Conservation (phyloP, 2,329 filamentous ascomycete genomes). For the Phialophora verrucosa region DNA sequence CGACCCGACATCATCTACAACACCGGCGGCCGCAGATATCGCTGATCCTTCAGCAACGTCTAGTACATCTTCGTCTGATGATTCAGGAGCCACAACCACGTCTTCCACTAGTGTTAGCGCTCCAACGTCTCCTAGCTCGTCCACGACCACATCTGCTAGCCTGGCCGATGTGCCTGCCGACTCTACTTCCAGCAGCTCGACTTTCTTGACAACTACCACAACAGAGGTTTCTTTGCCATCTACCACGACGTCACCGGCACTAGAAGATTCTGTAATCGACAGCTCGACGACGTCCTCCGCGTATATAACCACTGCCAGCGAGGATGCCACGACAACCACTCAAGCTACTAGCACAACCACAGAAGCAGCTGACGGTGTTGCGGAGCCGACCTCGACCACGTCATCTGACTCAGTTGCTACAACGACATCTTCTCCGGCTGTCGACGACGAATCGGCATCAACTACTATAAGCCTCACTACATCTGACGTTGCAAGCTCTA, state of each 20-base stretch:
- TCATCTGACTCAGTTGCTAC: no score
- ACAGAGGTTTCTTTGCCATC: background rate
- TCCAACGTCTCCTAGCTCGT: background rate
- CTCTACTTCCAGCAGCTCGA: background rate
- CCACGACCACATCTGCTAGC: background rate
- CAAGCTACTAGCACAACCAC: no score
- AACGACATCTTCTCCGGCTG: no score
- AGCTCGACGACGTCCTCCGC: background rate
- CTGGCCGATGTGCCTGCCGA: background rate
- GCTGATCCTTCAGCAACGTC: background rate
- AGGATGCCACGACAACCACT: background rate
- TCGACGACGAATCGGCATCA: no score
- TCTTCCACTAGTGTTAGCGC: background rate
- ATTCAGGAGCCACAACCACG: background rate
- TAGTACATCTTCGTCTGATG: background rate
- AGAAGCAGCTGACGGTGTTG: no score
- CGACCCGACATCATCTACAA: background rate
- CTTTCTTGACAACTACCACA: background rate
- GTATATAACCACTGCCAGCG: background rate
- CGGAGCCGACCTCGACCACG: no score
- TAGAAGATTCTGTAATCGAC: background rate
- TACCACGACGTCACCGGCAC: background rate
- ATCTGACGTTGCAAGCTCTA: background rate
- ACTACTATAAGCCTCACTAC: no score
- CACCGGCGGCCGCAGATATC: background rate